Evolutionary conservation across 768 basidiomycete species (phyloP), one percentile per base, ranked within the genome.

Genomic region (Collybiopsis confluens): DNA sequence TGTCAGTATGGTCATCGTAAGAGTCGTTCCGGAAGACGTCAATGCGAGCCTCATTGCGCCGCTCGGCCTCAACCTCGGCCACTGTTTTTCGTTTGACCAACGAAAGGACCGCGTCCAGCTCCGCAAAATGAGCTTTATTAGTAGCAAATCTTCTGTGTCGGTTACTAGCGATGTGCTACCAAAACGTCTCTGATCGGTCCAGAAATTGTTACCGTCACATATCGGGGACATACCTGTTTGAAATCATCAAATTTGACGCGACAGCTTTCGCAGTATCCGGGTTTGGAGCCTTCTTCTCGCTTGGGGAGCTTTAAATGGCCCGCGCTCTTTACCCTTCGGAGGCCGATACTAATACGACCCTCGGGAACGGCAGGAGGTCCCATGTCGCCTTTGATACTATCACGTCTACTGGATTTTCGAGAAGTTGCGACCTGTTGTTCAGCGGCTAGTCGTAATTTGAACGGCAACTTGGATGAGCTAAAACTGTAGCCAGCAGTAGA

Each of bases 251-350:
- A 99, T 68, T 92, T 92, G 53, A 78, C 64, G 36, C 96, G 81
- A 68, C 97, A 99, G 65, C 93, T 95, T 69, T 99, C 97, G 68
- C 97, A 99, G 69, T 98, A 98, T 4, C 97, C 97, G 4, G 95
- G 88, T 62, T 97, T 98, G 58, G 79, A 83, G 16, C 84, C 85
- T 71, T 96, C 92, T 54, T 93, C 90, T 36, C 90, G 83, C 63
- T 82, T 85, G 7, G 88, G 84, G 52, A 89, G 72, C 62, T 79
- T 77, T 44, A 92, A 69, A 1, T 86, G 89, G 64, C 89, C 89
- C 48, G 88, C 91, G 60, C 90, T 92, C 58, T 82, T 81, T 64
- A 88, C 88, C 70, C 89, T 92, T 62, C 81, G 78, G 46, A 93
- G 70, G n/a, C 45, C 45, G 10, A 46, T 23, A 9, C 47, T 35